These are phyloP conservation scores for Bremia lactucae DNA, from an alignment of 352 stramenopile genomes.

Conservation along the genomic window DNA sequence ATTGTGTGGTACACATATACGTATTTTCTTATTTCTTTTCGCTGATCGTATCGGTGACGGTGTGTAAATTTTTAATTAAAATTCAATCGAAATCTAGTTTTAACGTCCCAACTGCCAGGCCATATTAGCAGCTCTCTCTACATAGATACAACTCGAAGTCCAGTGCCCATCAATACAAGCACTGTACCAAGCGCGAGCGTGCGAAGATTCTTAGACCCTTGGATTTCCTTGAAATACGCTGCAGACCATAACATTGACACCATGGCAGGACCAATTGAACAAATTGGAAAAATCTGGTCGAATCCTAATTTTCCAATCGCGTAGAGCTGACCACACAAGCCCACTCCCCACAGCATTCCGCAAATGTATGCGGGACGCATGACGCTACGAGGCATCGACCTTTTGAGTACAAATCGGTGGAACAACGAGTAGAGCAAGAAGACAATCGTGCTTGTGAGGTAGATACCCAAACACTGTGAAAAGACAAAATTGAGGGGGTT, in stretches of 20 bases:
- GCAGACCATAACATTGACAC: conserved; percentile 81
- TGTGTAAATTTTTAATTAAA: too few relatives aligned
- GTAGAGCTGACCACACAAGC: conserved; percentile 59
- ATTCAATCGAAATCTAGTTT: too few relatives aligned
- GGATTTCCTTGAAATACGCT: conserved; percentile 74
- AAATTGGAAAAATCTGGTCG: conserved; percentile 73
- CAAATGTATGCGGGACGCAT: conserved; percentile 75
- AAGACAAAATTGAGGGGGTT: conserved; percentile 79
- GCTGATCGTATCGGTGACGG: too few relatives aligned
- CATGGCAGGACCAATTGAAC: conserved; percentile 70
- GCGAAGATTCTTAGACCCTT: conserved; percentile 47
- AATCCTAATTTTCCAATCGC: conserved; percentile 65
- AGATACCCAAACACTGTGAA: conserved; percentile 74
- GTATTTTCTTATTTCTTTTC: too few relatives aligned
- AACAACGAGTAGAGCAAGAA: conserved; percentile 75
- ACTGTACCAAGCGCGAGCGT: conserved; percentile 47
- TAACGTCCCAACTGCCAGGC: too few relatives aligned
- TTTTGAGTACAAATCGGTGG: conserved; percentile 59
- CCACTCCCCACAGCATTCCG: conserved; percentile 63
- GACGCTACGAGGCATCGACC: conserved; percentile 70
- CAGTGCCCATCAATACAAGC: conserved; percentile 64
- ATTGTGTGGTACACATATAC: neutral
- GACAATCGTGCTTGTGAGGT: conserved; percentile 59
- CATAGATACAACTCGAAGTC: conserved; percentile 47
- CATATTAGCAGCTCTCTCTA: too few relatives aligned